Conservation (phyloP, 257 asterid genomes). For the Salvia hispanica region DNA sequence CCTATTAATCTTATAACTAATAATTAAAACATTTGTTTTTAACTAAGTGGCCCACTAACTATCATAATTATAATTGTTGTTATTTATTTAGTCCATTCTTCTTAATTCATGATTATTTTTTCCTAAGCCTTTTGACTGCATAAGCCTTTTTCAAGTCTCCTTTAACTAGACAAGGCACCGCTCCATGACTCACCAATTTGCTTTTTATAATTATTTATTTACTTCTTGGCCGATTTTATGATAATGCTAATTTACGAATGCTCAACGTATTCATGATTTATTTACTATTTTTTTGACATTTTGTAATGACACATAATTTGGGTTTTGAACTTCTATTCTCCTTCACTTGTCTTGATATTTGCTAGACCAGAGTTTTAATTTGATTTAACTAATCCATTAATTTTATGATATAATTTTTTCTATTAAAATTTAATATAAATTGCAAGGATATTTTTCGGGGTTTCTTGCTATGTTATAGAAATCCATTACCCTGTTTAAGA, state of each 20-base stretch:
- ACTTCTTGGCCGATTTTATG: slow-evolving; percentile 20
- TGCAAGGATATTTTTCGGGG: too few relatives aligned
- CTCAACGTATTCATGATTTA: not conserved
- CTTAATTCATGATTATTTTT: slow-evolving; percentile 18
- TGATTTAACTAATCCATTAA: too few relatives aligned
- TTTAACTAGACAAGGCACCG: slow-evolving; percentile 45
- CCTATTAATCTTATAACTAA: slow-evolving; percentile 39
- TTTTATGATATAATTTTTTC: too few relatives aligned
- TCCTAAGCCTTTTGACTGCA: slow-evolving; percentile 57
- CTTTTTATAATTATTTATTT: slow-evolving; percentile 22
- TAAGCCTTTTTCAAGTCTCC: slow-evolving; percentile 48
- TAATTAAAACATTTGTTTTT: slow-evolving; percentile 37
- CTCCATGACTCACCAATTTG: slow-evolving; percentile 43
- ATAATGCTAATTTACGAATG: not conserved
- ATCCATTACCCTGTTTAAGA: too few relatives aligned
- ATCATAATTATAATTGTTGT: slow-evolving; percentile 13
- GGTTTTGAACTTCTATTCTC: too few relatives aligned
- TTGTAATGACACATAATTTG: too few relatives aligned
- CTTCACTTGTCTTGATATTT: too few relatives aligned
- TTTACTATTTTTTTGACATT: too few relatives aligned
- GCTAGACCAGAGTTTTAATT: too few relatives aligned
- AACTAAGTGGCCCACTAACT: slow-evolving; percentile 42
- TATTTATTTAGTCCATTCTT: slow-evolving; percentile 35
- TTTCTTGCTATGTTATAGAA: too few relatives aligned
- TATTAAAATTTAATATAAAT: too few relatives aligned